Evolutionary conservation across 352 stramenopile genomes (phyloP).

Genomic region (Phytophthora litchii): DNA sequence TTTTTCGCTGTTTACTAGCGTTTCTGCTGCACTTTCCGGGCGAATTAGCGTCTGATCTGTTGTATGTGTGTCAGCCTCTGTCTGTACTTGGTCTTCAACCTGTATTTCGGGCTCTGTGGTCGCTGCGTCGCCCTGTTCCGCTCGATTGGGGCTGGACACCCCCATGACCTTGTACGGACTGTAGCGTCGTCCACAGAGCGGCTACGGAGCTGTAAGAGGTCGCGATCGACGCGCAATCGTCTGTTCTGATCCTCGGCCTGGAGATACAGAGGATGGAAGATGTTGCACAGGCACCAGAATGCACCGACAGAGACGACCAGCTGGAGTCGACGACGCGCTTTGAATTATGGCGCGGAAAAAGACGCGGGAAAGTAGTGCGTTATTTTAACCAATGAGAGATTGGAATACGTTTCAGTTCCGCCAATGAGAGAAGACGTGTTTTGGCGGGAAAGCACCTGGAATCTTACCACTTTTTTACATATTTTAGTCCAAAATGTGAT

Average conservation of each 20-base stretch:
- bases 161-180: conserved; percentile 14
- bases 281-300: neutral
- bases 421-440: conserved; percentile 18
- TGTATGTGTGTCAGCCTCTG: neutral
- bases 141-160: conserved; percentile 7
- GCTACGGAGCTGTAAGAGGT: conserved; percentile 1
- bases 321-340: conserved; percentile 5
- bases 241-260: neutral
- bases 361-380: conserved; percentile 15
- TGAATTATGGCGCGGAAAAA: conserved; percentile 32
- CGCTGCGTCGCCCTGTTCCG: conserved; percentile 1
- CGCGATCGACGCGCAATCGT: neutral
- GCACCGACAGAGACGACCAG: conserved; percentile 3
- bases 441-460: conserved; percentile 7
- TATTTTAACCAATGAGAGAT: conserved; percentile 20
- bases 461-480: neutral
- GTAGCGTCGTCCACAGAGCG: conserved; percentile 11
- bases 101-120: neutral
- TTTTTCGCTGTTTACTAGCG: neutral
- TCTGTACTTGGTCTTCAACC: neutral
- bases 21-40: conserved; percentile 4
- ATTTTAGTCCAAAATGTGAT: no score
- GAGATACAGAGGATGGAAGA: neutral
- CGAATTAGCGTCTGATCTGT: neutral
- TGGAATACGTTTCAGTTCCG: neutral